phyloP scores from a whole-genome alignment of 441 rosid genomes.

The Brassica hybrid region DNA sequence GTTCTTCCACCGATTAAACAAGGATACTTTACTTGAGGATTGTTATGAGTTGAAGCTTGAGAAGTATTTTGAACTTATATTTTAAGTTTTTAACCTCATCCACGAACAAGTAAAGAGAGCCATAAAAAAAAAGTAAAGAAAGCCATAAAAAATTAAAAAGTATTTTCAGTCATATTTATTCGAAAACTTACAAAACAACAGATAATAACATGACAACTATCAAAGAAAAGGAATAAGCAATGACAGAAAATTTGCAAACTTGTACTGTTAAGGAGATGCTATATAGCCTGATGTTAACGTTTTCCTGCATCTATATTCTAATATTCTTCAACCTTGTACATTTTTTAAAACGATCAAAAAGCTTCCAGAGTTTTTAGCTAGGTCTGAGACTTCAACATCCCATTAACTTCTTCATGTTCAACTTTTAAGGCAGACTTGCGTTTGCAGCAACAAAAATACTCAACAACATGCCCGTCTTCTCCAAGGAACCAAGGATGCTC shows the following conservation, averaged over 20 bases:
- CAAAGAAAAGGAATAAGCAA: background rate
- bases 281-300: conserved; percentile 11
- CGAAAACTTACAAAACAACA: conserved; percentile 1
- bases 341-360: conserved; percentile 19
- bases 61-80: background rate
- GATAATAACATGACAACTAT: conserved; percentile 5
- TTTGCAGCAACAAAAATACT: conserved; percentile 82
- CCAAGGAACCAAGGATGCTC: conserved; percentile 81
- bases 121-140: too few species aligned
- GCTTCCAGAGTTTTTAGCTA: conserved; percentile 16
- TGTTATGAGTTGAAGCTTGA: background rate
- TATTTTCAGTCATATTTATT: background rate
- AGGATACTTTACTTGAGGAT: too few species aligned
- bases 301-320: conserved; percentile 9
- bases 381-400: conserved; percentile 27
- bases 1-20: conserved; percentile 36
- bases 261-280: conserved; percentile 3
- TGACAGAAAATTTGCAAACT: background rate
- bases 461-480: conserved; percentile 68
- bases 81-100: background rate
- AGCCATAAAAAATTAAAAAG: background rate
- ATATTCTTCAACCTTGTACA: conserved; percentile 18
- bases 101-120: too few species aligned
- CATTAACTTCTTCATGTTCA: conserved; percentile 41
- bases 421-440: conserved; percentile 48